Evolutionary conservation across 2,329 filamentous ascomycete genomes (phyloP).

Genomic region (Calycina herbarum): DNA sequence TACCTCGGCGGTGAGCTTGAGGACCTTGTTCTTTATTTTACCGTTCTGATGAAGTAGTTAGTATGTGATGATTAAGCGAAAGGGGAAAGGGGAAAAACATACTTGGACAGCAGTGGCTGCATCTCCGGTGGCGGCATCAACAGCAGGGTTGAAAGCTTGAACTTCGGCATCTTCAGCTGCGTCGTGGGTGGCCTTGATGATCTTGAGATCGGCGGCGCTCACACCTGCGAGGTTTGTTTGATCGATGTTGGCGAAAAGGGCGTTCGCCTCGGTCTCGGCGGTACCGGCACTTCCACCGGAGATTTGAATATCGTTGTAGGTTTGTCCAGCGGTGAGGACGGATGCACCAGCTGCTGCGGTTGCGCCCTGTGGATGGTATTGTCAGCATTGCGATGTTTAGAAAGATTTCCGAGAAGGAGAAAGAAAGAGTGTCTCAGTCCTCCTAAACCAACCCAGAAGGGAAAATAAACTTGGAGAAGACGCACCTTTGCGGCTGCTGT

Average conservation of each 20-base stretch:
- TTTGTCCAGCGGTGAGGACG: conserved; percentile 38
- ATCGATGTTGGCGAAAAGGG: conserved; percentile 43
- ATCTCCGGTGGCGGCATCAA: conserved; percentile 48
- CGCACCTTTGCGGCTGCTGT: background rate
- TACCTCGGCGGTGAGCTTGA: conserved; percentile 55
- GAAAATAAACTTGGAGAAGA: no score
- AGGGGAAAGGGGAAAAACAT: conserved; percentile 11
- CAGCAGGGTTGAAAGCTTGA: conserved; percentile 54
- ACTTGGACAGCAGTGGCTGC: conserved; percentile 50
- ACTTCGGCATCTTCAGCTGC: conserved; percentile 55
- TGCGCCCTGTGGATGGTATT: background rate
- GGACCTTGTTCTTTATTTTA: conserved; percentile 62
- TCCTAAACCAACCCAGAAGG: no score
- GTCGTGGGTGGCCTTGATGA: conserved; percentile 51
- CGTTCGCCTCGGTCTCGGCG: conserved; percentile 46
- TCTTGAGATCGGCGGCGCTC: conserved; percentile 47
- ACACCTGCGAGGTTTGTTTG: conserved; percentile 45
- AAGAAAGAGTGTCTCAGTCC: no score
- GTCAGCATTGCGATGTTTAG: no score
- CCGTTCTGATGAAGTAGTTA: conserved; percentile 41
- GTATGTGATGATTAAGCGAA: background rate
- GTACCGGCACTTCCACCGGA: conserved; percentile 48
- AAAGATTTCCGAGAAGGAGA: no score
- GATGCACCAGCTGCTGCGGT: conserved; percentile 24
- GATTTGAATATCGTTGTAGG: conserved; percentile 50